Percentiles rank a stretch among this genome's conserved stretches.
Evolutionary conservation across 306 rosid species (phyloP).

Genomic region (Gynostemma pentaphyllum): DNA sequence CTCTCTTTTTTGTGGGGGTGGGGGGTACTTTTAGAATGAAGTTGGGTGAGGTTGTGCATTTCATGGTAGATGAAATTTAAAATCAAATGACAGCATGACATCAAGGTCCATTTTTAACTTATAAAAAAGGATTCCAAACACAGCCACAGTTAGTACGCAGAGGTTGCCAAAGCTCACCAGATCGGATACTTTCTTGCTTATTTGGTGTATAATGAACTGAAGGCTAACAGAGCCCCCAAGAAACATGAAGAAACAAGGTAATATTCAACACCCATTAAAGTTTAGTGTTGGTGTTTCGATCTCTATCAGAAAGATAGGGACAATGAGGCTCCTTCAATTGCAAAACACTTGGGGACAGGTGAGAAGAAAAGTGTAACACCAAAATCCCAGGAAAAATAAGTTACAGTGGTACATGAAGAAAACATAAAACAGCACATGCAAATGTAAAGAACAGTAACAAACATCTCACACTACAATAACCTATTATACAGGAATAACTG

Average conservation of each 20-base stretch:
- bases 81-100: background rate
- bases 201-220: background rate
- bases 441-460: background rate
- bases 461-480: background rate
- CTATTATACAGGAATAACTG: background rate
- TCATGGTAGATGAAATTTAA: background rate
- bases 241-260: background rate
- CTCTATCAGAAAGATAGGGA: background rate
- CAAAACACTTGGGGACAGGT: background rate
- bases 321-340: background rate
- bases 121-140: background rate
- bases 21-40: background rate
- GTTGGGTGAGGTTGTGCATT: background rate
- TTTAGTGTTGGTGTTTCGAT: background rate
- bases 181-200: background rate
- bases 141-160: background rate
- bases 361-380: background rate
- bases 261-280: background rate
- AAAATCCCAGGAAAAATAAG: background rate
- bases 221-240: background rate
- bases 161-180: background rate
- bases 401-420: background rate
- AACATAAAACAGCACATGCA: conserved; percentile 1
- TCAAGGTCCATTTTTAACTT: background rate
- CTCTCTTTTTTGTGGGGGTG: too few relatives aligned